phyloP scores from a whole-genome alignment of 2,329 filamentous ascomycete species.

The Akanthomyces lecanii region DNA sequence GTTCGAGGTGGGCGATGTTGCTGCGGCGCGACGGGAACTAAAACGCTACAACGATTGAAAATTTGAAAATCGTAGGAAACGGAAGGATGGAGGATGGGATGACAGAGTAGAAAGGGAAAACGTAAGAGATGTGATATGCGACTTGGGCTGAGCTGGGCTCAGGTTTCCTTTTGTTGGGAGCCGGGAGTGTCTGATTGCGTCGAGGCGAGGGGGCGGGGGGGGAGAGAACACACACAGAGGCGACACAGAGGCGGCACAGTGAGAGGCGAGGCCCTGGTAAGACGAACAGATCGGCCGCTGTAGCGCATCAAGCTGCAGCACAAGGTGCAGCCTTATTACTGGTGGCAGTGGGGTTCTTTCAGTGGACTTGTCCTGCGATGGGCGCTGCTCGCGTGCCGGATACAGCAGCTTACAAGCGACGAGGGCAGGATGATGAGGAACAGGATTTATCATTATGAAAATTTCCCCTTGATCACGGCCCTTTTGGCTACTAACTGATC shows the following conservation, averaged over 20 bases:
- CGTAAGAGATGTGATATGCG: neutral
- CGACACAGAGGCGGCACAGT: neutral
- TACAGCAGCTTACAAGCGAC: neutral
- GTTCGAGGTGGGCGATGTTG: neutral
- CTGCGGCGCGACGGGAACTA: neutral
- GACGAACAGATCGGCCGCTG: constrained; percentile 4
- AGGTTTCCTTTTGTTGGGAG: constrained; percentile 18
- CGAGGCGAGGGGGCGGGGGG: constrained; percentile 7
- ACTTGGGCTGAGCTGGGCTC: neutral
- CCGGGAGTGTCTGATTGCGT: constrained; percentile 3
- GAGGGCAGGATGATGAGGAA: neutral
- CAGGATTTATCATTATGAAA: too few species aligned
- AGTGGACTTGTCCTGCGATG: neutral
- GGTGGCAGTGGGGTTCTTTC: neutral
- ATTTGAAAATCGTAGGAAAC: neutral
- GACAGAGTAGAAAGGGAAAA: neutral
- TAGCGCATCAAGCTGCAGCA: neutral
- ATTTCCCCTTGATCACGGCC: too few species aligned
- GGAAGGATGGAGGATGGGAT: neutral
- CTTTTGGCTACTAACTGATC: too few species aligned
- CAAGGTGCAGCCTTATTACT: neutral
- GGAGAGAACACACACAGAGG: neutral
- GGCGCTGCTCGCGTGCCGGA: constrained; percentile 17
- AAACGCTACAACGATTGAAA: neutral
- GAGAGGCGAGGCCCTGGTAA: neutral